Percentiles rank a stretch among this genome's conserved stretches.
Conservation (phyloP, 306 rosid species). For the Corylus avellana region DNA sequence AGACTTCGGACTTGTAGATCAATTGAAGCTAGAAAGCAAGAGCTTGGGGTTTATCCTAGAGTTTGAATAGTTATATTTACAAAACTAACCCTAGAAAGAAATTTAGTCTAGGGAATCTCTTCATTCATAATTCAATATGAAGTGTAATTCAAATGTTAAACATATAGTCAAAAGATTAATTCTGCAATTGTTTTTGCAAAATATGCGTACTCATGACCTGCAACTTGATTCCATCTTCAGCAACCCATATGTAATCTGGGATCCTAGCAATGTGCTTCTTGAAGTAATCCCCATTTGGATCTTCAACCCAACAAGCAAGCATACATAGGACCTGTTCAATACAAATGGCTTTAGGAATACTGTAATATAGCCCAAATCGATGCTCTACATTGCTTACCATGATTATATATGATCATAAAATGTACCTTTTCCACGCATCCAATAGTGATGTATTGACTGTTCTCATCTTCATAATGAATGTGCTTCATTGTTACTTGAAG, state of each 20-base stretch:
- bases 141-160: not conserved
- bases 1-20: not conserved
- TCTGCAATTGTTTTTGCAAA: not conserved
- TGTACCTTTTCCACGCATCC: constrained; percentile 66
- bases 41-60: not conserved
- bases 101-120: not conserved
- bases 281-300: constrained; percentile 67
- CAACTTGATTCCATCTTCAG: constrained; percentile 80
- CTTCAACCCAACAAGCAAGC: constrained; percentile 84
- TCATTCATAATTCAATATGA: not conserved
- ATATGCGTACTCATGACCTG: constrained; percentile 36
- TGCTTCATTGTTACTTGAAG: constrained; percentile 70
- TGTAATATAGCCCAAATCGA: not conserved
- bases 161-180: not conserved
- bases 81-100: not conserved
- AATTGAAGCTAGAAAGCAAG: not conserved
- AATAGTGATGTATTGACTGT: constrained; percentile 62
- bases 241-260: constrained; percentile 70
- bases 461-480: constrained; percentile 77
- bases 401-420: not conserved
- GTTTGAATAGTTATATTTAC: not conserved
- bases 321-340: constrained; percentile 51
- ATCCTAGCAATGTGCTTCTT: constrained; percentile 70
- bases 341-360: not conserved
- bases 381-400: not conserved